Base-by-base conservation (phyloP, 192 early-diverging fungal species). In the Spizellomyces punctatus region DNA sequence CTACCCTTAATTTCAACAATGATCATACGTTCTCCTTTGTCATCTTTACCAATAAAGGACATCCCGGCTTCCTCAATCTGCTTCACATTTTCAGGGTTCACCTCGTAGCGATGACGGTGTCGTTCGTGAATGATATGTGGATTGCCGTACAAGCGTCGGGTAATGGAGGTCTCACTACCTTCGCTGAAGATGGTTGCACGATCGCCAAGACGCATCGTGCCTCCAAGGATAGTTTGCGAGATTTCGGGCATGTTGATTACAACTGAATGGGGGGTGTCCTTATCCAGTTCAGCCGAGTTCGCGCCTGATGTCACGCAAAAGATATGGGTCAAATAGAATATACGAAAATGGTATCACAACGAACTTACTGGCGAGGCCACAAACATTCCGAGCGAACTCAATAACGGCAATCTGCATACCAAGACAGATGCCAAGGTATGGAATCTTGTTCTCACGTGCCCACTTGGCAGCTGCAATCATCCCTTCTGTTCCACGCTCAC, bases 181-280 rank as follows among this genome's bases (percentile, higher is more conserved):
- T 73, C 64, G n/a, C 68, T 74, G 64, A 89, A 89, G 57, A 89
- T 78, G 41, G 98, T 98, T 10, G 89, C 81, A 46, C 94, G 89
- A 56, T 85, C 79, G 10, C 98, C 98, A 6, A 99, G 79, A 58
- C 98, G 89, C 98, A 99, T 99, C 43, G 95, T 99, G 44, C 95
- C 98, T 58, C 98, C 98, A 81, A 98, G 81, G 58, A 93, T 90
- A 41, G 92, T 92, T 68, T 88, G 90, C 66, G 88, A 89, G 79
- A 98, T 95, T 81, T 99, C 98, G 63, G 98, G 98, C 98, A 99
- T 99, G 81, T 92, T 95, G 10, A 98, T 82, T 43, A 99, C 91
- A n/a, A 94, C 90, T 16, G 89, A 89, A 43, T 85, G 83, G 7
- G 77, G 78, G 36, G 92, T 88, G 67, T 93, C 79, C 58, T 78